Evolutionary conservation across 352 stramenopile genomes (phyloP).

Genomic region (Aphanomyces stellatus): DNA sequence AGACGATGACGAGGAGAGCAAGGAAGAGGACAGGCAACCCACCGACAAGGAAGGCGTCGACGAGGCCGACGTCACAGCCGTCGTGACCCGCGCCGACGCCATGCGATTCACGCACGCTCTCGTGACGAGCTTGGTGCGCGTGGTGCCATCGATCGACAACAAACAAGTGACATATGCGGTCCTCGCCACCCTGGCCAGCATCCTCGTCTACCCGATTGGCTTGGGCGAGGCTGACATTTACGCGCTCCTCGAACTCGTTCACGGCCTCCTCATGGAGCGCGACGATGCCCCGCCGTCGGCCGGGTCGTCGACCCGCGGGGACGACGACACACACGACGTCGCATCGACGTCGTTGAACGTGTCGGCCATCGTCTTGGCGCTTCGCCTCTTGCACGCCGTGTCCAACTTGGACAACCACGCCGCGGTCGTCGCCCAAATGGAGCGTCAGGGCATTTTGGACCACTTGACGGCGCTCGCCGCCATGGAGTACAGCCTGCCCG

Average conservation of each 20-base stretch:
- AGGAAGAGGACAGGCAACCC: not conserved
- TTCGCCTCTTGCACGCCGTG: conserved; percentile 64
- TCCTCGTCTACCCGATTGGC: conserved; percentile 1
- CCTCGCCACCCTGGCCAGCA: not conserved
- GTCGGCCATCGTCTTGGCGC: conserved; percentile 53
- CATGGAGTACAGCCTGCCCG: not conserved
- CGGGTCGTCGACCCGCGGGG: too few species aligned
- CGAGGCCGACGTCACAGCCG: not conserved
- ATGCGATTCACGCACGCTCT: not conserved
- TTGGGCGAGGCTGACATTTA: not conserved
- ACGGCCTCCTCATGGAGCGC: conserved; percentile 7
- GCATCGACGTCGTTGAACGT: conserved; percentile 33
- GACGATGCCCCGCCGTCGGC: too few species aligned
- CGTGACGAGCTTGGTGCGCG: not conserved
- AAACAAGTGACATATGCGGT: conserved; percentile 6
- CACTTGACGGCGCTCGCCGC: conserved; percentile 35
- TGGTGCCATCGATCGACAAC: conserved; percentile 5
- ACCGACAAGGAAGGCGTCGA: not conserved
- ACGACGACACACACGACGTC: conserved; percentile 5
- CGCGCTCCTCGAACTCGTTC: not conserved
- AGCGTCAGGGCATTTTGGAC: conserved; percentile 64
- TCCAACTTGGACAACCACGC: conserved; percentile 40
- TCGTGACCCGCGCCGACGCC: not conserved
- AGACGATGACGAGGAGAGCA: conserved; percentile 14
- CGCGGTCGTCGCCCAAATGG: conserved; percentile 71